Evolutionary conservation across 805 yeast genomes (phyloP), one percentile per base, ranked within the genome.

Genomic region (Sporopachydermia lactativora): DNA sequence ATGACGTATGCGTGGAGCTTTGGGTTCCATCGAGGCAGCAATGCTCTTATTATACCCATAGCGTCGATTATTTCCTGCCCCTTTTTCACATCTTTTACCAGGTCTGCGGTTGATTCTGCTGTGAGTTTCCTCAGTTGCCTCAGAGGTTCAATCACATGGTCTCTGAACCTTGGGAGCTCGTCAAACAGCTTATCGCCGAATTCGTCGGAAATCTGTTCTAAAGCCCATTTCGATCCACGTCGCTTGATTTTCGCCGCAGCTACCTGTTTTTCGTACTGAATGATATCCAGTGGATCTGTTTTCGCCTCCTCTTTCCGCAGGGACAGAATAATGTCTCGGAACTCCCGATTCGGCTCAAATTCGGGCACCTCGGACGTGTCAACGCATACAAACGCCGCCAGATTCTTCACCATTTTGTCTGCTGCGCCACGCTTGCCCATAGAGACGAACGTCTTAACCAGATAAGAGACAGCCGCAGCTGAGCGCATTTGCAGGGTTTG

Each of bases 341-440:
- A 63, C 11, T 60, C 58, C 34, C 71, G 70, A 49, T 82, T 81
- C 37, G 81, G 77, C 13, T 67, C 65, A 53, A 84, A 92, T 52
- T 85, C 96, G 2, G 98, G 98, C 19, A 89, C 96, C 54, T 88
- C 96, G 3, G 92, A 74, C 0, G 96, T 85, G 55, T 89, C 98
- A 19, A 88, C 96, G 61, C 98, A 92, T 40, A 92, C 55, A 54
- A 89, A 89, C 0, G 89, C 95, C 61, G 95, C 83, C 42, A 94
- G 62, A 53, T 92, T 92, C 55, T 84, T 89, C 36, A 84, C 74
- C 47, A 94, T 81, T 55, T 92, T 92, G 49, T 84, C 94, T 2
- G 89, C 76, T 1, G 89, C 92, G 31, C 76, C 77, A n/a, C 54
- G 56, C 52, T 86, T 85, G 5, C 73, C 75, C 3, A 60, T 60